These are phyloP conservation scores for Penicillium canescens DNA, from an alignment of 495 filamentous ascomycete species.

Conservation along the genomic window DNA sequence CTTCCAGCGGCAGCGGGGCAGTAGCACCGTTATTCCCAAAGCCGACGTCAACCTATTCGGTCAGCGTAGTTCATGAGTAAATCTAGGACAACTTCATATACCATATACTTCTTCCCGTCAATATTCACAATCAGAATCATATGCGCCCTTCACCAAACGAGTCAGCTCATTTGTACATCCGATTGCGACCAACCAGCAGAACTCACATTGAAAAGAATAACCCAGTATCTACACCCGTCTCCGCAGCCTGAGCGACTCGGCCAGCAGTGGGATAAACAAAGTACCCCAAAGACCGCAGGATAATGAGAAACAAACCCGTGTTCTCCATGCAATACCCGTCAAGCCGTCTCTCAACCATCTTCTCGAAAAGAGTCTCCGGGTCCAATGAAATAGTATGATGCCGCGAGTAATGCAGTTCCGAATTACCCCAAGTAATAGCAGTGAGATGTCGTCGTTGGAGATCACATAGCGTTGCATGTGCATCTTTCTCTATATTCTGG, in stretches of 20 bases:
- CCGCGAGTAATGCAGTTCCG: slow-evolving; percentile 56
- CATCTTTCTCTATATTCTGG: slow-evolving; percentile 19
- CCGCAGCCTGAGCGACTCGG: slow-evolving; percentile 31
- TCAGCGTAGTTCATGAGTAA: slow-evolving; percentile 3
- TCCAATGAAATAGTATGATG: slow-evolving; percentile 57
- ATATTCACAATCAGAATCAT: slow-evolving; percentile 69
- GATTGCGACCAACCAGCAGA: not conserved
- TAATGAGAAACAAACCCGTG: slow-evolving; percentile 60
- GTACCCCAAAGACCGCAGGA: slow-evolving; percentile 64
- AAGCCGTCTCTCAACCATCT: slow-evolving; percentile 62
- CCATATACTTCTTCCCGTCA: slow-evolving; percentile 50
- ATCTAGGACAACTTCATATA: slow-evolving; percentile 5
- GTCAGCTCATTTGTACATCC: not conserved
- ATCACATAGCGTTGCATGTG: slow-evolving; percentile 24
- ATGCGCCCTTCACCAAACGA: slow-evolving; percentile 41
- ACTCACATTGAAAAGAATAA: slow-evolving; percentile 29
- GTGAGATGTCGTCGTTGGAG: slow-evolving; percentile 50
- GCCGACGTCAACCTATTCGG: slow-evolving; percentile 62
- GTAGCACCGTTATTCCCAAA: slow-evolving; percentile 64
- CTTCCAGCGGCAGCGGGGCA: slow-evolving; percentile 51
- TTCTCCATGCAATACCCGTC: slow-evolving; percentile 84
- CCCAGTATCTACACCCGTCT: slow-evolving; percentile 20
- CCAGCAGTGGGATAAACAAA: slow-evolving; percentile 52
- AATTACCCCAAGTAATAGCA: slow-evolving; percentile 71
- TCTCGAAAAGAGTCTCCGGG: slow-evolving; percentile 60